Evolutionary conservation across 352 stramenopile species (phyloP), one percentile per base, ranked within the genome.

Genomic region (Pythium chondricola): DNA sequence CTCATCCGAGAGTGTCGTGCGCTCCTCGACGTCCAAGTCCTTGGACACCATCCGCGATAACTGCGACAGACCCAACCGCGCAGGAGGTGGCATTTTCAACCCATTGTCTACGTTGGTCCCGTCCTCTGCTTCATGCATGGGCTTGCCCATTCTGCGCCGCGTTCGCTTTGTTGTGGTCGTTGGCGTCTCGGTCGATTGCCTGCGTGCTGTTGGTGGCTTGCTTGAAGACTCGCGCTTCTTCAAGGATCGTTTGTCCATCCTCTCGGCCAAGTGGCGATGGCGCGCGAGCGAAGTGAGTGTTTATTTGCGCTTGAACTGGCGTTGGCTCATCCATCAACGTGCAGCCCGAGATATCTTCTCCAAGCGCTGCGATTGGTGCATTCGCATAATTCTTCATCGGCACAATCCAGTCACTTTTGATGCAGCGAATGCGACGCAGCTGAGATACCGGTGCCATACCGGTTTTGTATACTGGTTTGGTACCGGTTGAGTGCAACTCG

Each of bases 1-100:
- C 25, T 62, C 41, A 21, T 63, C 58, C n/a, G n/a, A n/a, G n/a
- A n/a, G n/a, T n/a, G 25, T 56, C 47, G 5, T 53, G 14, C 45
- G 40, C 36, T 56, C 47, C 26, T 56, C 38, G 4, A 44, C 39
- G 24, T 44, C 54, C 30, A 56, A 39, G 21, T 56, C 45, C 26
- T 61, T 55, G n/a, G 52, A 51, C 21, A 55, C 31, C 31, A 45
- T 55, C 2, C 44, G 52, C n/a, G 40, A 30, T 6, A 59, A 37
- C 37, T 30, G 32, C 14, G 44, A 44, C 37, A 60, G 46, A 25
- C 17, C 9, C 8, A 6, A 24, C 7, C 43, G 43, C 29, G 13
- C 29, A 13, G 29, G 29, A 33, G 29, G 7, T 33, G 29, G 29
- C 29, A 33, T 8, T 33, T 33, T 33, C 29, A 33, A 33, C 20